Evolutionary conservation across 345 rosid genomes (phyloP).

Genomic region (Gossypium mustelinum): DNA sequence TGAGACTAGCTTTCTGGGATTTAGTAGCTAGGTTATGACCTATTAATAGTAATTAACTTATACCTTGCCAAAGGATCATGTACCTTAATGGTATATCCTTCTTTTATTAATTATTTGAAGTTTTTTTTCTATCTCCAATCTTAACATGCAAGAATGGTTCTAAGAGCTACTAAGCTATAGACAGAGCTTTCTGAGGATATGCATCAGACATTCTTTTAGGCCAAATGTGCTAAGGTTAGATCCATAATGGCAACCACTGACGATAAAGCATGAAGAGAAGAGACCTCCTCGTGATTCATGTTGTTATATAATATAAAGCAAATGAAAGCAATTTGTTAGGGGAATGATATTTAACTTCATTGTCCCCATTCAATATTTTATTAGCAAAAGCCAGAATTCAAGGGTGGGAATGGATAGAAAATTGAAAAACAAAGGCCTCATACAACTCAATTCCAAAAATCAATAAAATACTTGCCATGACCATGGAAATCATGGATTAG

Average conservation of each 20-base stretch:
- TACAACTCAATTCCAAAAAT: background rate
- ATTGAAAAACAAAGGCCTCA: conserved; percentile 19
- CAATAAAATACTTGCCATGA: conserved; percentile 14
- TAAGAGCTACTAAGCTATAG: conserved; percentile 9
- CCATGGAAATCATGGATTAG: conserved; percentile 10
- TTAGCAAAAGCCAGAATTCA: conserved; percentile 37
- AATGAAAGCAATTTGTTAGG: conserved; percentile 16
- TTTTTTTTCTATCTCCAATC: background rate
- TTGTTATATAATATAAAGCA: conserved; percentile 18
- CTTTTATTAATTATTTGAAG: background rate
- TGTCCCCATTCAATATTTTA: conserved; percentile 11
- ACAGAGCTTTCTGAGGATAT: background rate
- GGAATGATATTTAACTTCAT: conserved; percentile 26
- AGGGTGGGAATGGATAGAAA: conserved; percentile 25
- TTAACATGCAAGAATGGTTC: background rate
- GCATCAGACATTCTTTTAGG: background rate
- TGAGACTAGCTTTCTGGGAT: conserved; percentile 12
- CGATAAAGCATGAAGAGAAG: conserved; percentile 5
- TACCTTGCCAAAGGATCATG: background rate
- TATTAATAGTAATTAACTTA: background rate
- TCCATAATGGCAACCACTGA: conserved; percentile 20
- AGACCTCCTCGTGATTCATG: conserved; percentile 23
- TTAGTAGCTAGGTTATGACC: background rate
- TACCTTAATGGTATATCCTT: conserved; percentile 1
- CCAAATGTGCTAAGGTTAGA: conserved; percentile 6